Evolutionary conservation across 306 rosid genomes (phyloP), one percentile per base, ranked within the genome.

Genomic region (Sophora flavescens): DNA sequence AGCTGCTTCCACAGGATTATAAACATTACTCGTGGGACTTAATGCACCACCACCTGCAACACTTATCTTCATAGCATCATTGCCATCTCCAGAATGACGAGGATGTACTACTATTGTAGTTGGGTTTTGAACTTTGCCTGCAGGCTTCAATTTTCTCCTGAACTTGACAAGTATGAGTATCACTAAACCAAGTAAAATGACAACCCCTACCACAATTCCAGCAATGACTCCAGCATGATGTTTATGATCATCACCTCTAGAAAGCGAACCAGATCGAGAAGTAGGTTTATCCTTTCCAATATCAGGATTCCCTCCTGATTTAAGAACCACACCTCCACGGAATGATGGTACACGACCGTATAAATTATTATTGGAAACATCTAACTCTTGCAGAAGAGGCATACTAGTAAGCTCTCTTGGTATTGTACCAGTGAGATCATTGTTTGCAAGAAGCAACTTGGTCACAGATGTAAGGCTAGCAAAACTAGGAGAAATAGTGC

Each of bases 401-500:
- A 90, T 80, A 12, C 32, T 60, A 1, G 85, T 75, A 60, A 95
- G 93, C 81, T 90, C 87, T 1, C 4, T 18, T 4, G 99, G 99
- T 63, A 95, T 84, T 0, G 83, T 83, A 58, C 96, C 90, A 0
- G 35, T 78, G 11, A 95, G 78, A 60, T 3, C 8, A 82, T 95
- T 95, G 68, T 82, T 58, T 6, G 87, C 59, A 15, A 95, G 79
- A 62, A 84, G 10, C 74, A 95, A 57, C 15, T 26, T 90, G 60
- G 26, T 74, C 26, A 95, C 41, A 0, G 88, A 81, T 0, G 82
- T 67, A 67, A 95, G 61, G 80, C 33, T 51, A 0, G 87, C 63
- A 72, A 86, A 95, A 22, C 47, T 82, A 1, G 91, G 83, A 67
- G 97, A 95, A 77, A 95, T 90, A 1, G 87, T 74, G 11, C 99